Base-by-base conservation (phyloP, 352 stramenopile genomes). In the Globisporangium canariense region DNA sequence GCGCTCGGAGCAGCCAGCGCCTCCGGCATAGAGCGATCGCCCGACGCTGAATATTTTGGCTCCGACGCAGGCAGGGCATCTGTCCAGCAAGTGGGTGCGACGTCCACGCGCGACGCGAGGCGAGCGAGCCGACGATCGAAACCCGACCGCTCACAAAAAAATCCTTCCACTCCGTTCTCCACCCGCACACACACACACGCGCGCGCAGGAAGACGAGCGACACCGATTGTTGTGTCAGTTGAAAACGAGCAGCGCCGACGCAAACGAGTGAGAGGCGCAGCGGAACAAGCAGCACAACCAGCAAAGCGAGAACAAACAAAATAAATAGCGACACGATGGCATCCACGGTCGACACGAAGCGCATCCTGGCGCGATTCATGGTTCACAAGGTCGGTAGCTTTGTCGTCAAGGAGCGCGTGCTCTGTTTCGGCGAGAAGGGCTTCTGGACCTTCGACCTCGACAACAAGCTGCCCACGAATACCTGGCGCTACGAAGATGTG, bases 311-410 rank as follows among this genome's bases (percentile, higher is more conserved):
- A 62, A 40, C 5, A 67, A 45, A 8, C 25, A 14, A 36, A 20
- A 43, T 14, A 14, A 59, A 6, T 28, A 58, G 5, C 5, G n/a
- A 6, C 34, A 34, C 1, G 4, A 36, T 36, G 28, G 58, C 43
- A 3, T 1, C 41, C 9, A 54, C 28, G 7, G 81, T 90, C 76
- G 78, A 88, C 70, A 77, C 70, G 65, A 81, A 83, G 61, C 75
- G 76, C 57, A 78, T 88, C 49, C 62, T 89, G 32, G 85, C 78
- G 60, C 85, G 85, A 60, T 94, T 89, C 67, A 91, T 92, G 83
- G 83, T 94, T 59, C 77, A 89, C 72, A 94, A 92, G 58, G 83
- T 94, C 56, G 83, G 83, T 60, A 88, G 75, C 65, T 93, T 93
- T 62, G 81, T 89, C 52, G 72, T 90, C n/a, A 94, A 94, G 63